These are phyloP conservation scores for Triangularia setosa DNA, from an alignment of 2,329 filamentous ascomycete genomes.

Conservation along the genomic window DNA sequence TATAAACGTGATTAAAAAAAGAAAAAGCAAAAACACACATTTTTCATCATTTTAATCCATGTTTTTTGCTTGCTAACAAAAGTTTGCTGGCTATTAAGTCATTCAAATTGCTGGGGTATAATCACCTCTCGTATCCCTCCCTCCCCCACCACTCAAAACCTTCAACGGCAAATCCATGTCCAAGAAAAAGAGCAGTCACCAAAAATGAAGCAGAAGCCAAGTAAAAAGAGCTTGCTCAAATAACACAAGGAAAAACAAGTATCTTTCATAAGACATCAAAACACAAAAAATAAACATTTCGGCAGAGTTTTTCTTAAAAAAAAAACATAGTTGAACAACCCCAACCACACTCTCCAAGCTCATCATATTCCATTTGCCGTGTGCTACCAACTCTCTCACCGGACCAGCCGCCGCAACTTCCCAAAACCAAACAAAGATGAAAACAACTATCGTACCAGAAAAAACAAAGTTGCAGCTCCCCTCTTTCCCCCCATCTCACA, in stretches of 20 bases:
- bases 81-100: no score
- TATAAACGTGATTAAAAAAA: no score
- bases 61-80: no score
- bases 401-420: not conserved
- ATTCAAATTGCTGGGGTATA: no score
- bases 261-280: not conserved
- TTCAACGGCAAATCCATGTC: no score
- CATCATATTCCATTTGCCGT: not conserved
- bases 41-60: no score
- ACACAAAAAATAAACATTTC: not conserved
- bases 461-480: not conserved
- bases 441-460: not conserved
- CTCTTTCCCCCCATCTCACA: not conserved
- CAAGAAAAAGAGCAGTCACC: no score
- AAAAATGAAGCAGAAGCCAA: not conserved
- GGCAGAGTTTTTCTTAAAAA: not conserved
- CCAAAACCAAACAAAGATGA: not conserved
- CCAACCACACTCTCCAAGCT: not conserved
- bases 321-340: not conserved
- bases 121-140: no score
- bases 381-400: not conserved
- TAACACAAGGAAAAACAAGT: not conserved
- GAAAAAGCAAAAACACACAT: no score
- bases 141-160: no score
- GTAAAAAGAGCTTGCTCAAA: no score